These are phyloP conservation scores for Aspergillus sp. DNA, from an alignment of 2,329 filamentous ascomycete species.

Conservation along the genomic window DNA sequence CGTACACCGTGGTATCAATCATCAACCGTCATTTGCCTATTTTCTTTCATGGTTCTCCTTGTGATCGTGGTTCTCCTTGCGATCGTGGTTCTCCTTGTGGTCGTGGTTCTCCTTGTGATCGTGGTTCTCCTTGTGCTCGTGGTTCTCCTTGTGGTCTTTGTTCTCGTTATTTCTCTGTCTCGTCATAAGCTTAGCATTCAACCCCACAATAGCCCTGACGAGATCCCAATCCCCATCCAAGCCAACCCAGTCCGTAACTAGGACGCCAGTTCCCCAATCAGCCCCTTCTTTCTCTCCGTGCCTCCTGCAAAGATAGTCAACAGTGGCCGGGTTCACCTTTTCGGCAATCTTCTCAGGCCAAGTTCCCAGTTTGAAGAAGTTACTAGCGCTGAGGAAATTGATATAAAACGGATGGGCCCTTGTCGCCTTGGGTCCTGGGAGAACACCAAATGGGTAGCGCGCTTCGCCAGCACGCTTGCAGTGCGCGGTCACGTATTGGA, in stretches of 20 bases:
- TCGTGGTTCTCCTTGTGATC: not conserved
- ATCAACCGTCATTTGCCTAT: not conserved
- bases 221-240: slow-evolving; percentile 86
- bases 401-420: slow-evolving; percentile 69
- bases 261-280: slow-evolving; percentile 78
- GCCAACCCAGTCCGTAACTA: slow-evolving; percentile 94
- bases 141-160: not conserved
- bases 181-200: slow-evolving; percentile 69
- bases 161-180: slow-evolving; percentile 23
- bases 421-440: slow-evolving; percentile 44
- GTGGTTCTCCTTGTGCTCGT: slow-evolving; percentile 1
- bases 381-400: slow-evolving; percentile 88
- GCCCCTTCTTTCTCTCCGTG: slow-evolving; percentile 55
- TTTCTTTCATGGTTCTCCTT: not conserved
- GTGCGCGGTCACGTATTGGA: slow-evolving; percentile 70
- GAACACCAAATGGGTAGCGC: slow-evolving; percentile 42
- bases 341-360: slow-evolving; percentile 93
- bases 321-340: slow-evolving; percentile 77
- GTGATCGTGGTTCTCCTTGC: not conserved
- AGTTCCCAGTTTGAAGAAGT: slow-evolving; percentile 88
- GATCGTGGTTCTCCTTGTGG: not conserved
- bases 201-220: slow-evolving; percentile 79
- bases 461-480: slow-evolving; percentile 67
- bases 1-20: not conserved
- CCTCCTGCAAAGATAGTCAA: slow-evolving; percentile 57